Percentiles rank a stretch among this genome's conserved stretches.
phyloP scores from a whole-genome alignment of 108 stramenopile genomes.

The Nitzschia palea region DNA sequence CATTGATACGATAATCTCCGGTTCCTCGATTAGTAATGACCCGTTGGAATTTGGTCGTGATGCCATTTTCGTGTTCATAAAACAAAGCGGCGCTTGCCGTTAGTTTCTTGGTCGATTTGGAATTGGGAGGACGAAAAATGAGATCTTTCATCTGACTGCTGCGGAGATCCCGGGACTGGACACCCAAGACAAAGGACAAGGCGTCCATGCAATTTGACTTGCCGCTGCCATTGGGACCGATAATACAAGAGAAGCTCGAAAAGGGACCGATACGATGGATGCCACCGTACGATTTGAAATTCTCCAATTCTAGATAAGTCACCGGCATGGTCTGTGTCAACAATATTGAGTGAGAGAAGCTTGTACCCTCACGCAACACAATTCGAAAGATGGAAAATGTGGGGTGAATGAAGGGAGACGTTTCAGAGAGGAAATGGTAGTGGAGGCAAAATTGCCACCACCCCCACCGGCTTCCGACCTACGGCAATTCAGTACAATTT shows the following conservation, averaged over 20 bases:
- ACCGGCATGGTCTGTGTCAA: no score
- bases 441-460: no score
- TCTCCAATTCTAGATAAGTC: conserved; percentile 92
- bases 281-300: conserved; percentile 99
- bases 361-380: no score
- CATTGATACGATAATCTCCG: conserved; percentile 89
- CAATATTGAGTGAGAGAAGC: no score
- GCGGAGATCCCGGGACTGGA: conserved; percentile 93
- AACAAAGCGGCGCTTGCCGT: conserved; percentile 27
- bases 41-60: conserved; percentile 79
- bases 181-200: conserved; percentile 95
- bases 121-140: conserved; percentile 84
- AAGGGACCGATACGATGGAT: conserved; percentile 94
- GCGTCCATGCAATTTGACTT: conserved; percentile 93
- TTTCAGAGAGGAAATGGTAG: no score
- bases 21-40: conserved; percentile 78
- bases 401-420: no score
- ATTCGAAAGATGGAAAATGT: no score
- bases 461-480: no score
- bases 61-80: conserved; percentile 39
- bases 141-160: conserved; percentile 92
- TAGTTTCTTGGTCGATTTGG: conserved; percentile 19
- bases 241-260: conserved; percentile 93
- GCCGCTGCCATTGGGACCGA: conserved; percentile 81
- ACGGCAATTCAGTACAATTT: no score